Percentiles rank a stretch among this genome's conserved stretches.
Evolutionary conservation across 1,284 basidiomycete genomes (phyloP).

Genomic region (Golubevia pallescens): DNA sequence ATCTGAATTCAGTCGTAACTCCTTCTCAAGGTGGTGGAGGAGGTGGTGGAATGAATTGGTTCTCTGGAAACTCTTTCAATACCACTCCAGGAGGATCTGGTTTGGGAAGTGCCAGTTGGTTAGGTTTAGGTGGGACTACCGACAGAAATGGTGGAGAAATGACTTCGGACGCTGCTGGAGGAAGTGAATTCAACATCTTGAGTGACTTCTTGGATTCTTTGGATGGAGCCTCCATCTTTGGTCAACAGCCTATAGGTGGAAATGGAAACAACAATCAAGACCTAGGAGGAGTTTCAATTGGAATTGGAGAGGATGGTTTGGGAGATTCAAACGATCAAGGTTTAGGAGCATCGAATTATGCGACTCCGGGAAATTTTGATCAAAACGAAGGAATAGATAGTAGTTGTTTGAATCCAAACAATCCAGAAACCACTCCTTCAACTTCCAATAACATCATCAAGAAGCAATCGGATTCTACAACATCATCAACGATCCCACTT

Average conservation of each 20-base stretch:
- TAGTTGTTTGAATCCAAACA: slow-evolving; percentile 21
- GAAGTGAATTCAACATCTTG: slow-evolving; percentile 49
- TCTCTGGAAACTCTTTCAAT: background rate
- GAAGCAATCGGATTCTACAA: slow-evolving; percentile 1
- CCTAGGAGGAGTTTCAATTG: background rate
- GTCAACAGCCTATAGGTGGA: background rate
- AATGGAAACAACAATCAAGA: slow-evolving; percentile 2
- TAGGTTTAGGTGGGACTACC: slow-evolving; percentile 44
- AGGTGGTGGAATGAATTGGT: background rate
- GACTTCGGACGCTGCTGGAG: slow-evolving; percentile 47
- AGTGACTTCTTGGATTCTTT: slow-evolving; percentile 56
- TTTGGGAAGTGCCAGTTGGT: slow-evolving; percentile 50
- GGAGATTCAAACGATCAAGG: slow-evolving; percentile 3
- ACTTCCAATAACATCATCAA: slow-evolving; percentile 4
- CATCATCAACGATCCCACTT: slow-evolving; percentile 12
- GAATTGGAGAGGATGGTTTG: background rate
- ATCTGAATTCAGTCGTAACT: background rate
- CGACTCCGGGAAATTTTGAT: slow-evolving; percentile 17
- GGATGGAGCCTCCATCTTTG: slow-evolving; percentile 26
- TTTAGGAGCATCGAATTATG: slow-evolving; percentile 15
- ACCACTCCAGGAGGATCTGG: slow-evolving; percentile 11
- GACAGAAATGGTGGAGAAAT: slow-evolving; percentile 19
- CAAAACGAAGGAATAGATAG: slow-evolving; percentile 13
- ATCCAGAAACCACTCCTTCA: slow-evolving; percentile 30
- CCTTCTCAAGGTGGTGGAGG: background rate